Base-by-base conservation (phyloP, 2,329 filamentous ascomycete genomes). In the Monosporascus sp. region DNA sequence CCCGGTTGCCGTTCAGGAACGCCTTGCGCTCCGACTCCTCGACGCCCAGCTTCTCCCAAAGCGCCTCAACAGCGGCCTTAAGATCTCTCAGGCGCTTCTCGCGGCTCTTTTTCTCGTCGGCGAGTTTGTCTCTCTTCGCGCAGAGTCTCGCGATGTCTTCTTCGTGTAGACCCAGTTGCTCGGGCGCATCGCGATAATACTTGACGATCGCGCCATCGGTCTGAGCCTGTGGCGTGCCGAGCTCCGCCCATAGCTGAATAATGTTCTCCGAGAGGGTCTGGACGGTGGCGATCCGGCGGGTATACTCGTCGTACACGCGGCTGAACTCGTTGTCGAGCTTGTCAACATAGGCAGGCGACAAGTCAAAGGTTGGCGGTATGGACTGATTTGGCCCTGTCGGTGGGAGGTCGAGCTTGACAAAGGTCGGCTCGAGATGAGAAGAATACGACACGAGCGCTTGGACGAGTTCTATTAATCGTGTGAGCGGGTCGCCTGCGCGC, bases 231-330 rank as follows among this genome's bases (percentile, higher is more conserved):
- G 94, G 92, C 1, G 89, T 96, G 44, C 94, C 94, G 9, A 99
- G 83, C 70, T 99, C 94, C 0, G 90, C 93, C 92, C 94, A 99
- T 0, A 99, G 80, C 62, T 91, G 88, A 63, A 99, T 94, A 55
- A 96, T 93, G 57, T 94, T 85, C 64, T 96, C 89, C 41, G 85
- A 86, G 3, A 90, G 72, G 20, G 84, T 73, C 70, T 90, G 85
- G 16, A 97, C 91, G 0, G 82, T 84, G 31, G 81, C 80, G 45
- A 96, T 79, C 48, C 94, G 89, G 60, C 86, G 88, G 44, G 87
- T 91, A 72, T 97, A 99, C 74, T 99, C 95, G 65, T 97, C 91
- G 71, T 97, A 97, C 20, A 99, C 90, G 55, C 91, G 85, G 11
- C 90, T 91, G 67, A 97, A 99, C 71, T 99, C 94, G 51, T 81